Percentiles rank a stretch among this genome's conserved stretches.
phyloP scores from a whole-genome alignment of 768 basidiomycete species.

The Lentinula guzmanii region DNA sequence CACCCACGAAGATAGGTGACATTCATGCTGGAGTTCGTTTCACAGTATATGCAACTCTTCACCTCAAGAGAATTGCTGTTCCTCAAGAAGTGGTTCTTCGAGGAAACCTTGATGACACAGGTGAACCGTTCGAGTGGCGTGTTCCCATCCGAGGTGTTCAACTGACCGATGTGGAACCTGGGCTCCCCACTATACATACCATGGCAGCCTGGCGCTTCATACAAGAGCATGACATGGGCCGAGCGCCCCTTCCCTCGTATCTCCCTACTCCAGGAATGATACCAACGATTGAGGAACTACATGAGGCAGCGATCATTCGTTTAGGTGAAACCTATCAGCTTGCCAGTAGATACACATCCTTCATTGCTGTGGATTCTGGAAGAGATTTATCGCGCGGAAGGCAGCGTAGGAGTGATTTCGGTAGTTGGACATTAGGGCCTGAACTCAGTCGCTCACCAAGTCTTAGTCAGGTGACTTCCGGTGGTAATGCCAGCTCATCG shows the following conservation, averaged over 20 bases:
- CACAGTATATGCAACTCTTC: slow-evolving; percentile 27
- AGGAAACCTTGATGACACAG: slow-evolving; percentile 29
- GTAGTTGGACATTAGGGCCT: slow-evolving; percentile 1
- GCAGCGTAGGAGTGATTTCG: background rate
- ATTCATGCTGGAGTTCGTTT: slow-evolving; percentile 30
- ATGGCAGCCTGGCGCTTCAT: slow-evolving; percentile 50
- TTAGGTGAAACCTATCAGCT: slow-evolving; percentile 49
- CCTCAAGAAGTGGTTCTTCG: slow-evolving; percentile 26
- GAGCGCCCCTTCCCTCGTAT: slow-evolving; percentile 25
- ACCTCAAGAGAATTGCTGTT: slow-evolving; percentile 19
- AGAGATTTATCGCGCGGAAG: slow-evolving; percentile 10
- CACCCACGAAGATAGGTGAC: slow-evolving; percentile 22
- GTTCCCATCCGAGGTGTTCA: slow-evolving; percentile 26
- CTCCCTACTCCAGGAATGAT: slow-evolving; percentile 13
- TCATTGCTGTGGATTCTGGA: slow-evolving; percentile 45
- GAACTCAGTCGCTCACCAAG: background rate
- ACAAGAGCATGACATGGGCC: slow-evolving; percentile 38
- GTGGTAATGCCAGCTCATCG: background rate
- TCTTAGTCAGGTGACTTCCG: background rate
- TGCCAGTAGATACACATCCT: slow-evolving; percentile 47
- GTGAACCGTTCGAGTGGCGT: slow-evolving; percentile 19
- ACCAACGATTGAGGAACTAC: slow-evolving; percentile 24
- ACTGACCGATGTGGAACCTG: slow-evolving; percentile 24
- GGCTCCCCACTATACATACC: slow-evolving; percentile 40
- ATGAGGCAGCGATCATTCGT: slow-evolving; percentile 39